These are phyloP conservation scores for Arabidopsis suecica DNA, from an alignment of 345 rosid genomes.

Conservation along the genomic window DNA sequence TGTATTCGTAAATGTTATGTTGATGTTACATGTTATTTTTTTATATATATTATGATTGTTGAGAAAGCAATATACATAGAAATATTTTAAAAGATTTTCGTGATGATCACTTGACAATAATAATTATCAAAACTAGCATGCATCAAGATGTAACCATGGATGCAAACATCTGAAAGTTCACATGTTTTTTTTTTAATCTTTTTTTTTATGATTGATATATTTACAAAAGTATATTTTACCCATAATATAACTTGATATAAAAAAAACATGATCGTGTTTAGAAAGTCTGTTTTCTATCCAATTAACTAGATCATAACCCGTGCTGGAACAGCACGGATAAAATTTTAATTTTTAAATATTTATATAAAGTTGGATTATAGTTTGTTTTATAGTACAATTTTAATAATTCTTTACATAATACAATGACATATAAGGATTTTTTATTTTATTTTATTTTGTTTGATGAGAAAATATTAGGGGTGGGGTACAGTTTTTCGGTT, in stretches of 20 bases:
- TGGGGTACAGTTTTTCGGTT: no score
- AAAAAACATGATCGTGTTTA: neutral
- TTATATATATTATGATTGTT: neutral
- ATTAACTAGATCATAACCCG: no score
- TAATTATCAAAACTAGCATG: slow-evolving; percentile 6
- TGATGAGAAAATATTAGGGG: no score
- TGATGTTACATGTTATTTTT: neutral
- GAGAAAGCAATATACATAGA: neutral
- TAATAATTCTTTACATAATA: no score
- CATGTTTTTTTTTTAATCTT: neutral
- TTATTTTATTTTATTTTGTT: no score
- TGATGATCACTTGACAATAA: slow-evolving; percentile 18
- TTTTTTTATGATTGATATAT: neutral
- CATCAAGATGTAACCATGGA: slow-evolving; percentile 14
- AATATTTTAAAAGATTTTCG: neutral
- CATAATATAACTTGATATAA: no score
- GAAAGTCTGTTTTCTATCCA: no score
- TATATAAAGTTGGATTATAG: no score
- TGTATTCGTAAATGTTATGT: slow-evolving; percentile 8
- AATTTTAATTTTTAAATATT: no score
- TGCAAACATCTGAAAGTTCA: neutral
- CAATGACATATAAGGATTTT: no score
- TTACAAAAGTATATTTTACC: neutral
- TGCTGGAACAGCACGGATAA: no score
- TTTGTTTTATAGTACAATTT: no score